Evolutionary conservation across 2,329 filamentous ascomycete genomes (phyloP), one percentile per base, ranked within the genome.

Genomic region (Lecanosticta acicola): DNA sequence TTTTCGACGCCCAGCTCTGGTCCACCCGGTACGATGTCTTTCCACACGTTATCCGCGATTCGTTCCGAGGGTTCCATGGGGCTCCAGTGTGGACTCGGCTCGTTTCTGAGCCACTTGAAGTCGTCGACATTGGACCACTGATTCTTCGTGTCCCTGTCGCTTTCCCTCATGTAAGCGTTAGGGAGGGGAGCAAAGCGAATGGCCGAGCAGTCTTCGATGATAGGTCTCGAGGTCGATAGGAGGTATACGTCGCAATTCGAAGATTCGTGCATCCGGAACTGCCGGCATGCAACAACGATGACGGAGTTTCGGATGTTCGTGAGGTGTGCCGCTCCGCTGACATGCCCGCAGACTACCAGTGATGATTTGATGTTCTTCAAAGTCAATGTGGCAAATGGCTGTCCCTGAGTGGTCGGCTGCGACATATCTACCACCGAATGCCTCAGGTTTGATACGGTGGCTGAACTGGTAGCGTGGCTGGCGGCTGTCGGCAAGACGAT

Each of bases 81-180:
- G 26, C 73, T 79, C 88, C 91, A 98, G 63, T 98, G 90, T 2
- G 93, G 93, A 62, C 87, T 96, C 21, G 80, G 80, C 47, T 86
- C 87, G 13, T 79, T 75, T 66, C 90, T 94, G 53, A 96, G 77
- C 93, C 93, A 97, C 69, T 94, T 94, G 74, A 98, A 98, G 66
- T 98, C 93, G 65, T 97, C 87, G 13, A 97, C 86, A 59, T 93
- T 81, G 57, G 90, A 78, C 87, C 88, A 98, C 59, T 85, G 79
- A 63, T 94, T 91, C 43, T 63, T 51, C 21, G 57, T 53, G 2
- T 59, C 55, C 1, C 41, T 39, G 21, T 63, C 62, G 3, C 45
- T 50, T 45, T 68, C 52, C 21, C 46, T 48, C 34, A 53, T 46
- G 69, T 86, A 89, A 49, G 66, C 68, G 17, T 70, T 66, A 0